These are phyloP conservation scores for Warburgia ugandensis DNA, from an alignment of 164 flowering plant species.

Conservation along the genomic window DNA sequence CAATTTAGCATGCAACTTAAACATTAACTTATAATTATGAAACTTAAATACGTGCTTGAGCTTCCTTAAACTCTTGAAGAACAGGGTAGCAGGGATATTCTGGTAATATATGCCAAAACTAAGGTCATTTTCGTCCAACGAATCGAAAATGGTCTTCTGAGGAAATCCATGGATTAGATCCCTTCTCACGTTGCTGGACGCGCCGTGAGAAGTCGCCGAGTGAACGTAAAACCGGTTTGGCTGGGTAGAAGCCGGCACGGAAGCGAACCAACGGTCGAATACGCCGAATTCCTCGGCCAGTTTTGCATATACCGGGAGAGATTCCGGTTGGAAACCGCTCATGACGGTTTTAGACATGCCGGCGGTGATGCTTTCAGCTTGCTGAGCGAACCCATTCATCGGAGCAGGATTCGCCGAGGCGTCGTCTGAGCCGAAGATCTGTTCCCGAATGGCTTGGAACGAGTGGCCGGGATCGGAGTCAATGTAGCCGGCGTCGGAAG, in stretches of 20 bases:
- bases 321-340: conserved; percentile 71
- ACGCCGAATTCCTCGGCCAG: conserved; percentile 74
- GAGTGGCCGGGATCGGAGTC: conserved; percentile 45
- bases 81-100: conserved; percentile 83
- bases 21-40: conserved; percentile 51
- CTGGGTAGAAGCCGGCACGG: conserved; percentile 86
- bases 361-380: conserved; percentile 44
- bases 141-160: conserved; percentile 83
- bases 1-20: conserved; percentile 49
- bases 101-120: conserved; percentile 91
- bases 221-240: conserved; percentile 91
- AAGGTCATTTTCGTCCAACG: conserved; percentile 72
- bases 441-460: conserved; percentile 37
- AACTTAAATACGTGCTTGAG: conserved; percentile 67
- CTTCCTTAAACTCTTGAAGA: conserved; percentile 74
- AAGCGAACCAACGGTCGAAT: conserved; percentile 83
- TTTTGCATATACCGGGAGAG: conserved; percentile 57
- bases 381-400: conserved; percentile 87
- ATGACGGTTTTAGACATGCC: conserved; percentile 54
- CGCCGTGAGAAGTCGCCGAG: conserved; percentile 95
- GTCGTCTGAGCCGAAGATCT: conserved; percentile 25
- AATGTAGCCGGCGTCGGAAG: conserved; percentile 26
- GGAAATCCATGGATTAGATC: conserved; percentile 82
- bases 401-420: conserved; percentile 33
- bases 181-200: conserved; percentile 64